These are phyloP conservation scores for Neurospora sp. DNA, from an alignment of 495 filamentous ascomycete genomes.

Conservation along the genomic window DNA sequence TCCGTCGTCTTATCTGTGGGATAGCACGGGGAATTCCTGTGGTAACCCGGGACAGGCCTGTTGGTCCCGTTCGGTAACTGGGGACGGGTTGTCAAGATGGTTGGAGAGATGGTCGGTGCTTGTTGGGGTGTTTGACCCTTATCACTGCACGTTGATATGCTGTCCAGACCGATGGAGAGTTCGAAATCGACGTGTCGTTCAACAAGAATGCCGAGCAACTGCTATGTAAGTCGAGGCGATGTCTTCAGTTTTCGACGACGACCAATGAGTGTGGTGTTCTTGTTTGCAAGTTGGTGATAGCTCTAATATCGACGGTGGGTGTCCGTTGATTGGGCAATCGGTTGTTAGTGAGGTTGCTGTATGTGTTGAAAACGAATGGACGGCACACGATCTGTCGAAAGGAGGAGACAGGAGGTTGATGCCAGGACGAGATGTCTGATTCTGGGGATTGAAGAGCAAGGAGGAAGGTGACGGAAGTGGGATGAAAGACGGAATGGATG, in stretches of 20 bases:
- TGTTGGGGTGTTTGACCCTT: background rate
- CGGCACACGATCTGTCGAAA: background rate
- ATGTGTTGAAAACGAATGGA: background rate
- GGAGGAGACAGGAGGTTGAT: background rate
- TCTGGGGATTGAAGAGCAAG: background rate
- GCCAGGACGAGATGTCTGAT: background rate
- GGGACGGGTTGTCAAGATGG: background rate
- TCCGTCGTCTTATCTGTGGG: background rate
- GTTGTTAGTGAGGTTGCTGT: background rate
- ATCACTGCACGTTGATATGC: background rate
- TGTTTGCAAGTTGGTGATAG: background rate
- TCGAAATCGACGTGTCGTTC: background rate
- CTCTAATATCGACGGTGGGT: background rate
- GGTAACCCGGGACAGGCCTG: background rate
- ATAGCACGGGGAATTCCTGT: background rate
- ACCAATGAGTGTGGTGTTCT: background rate
- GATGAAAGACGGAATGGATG: background rate
- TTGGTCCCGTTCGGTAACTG: background rate
- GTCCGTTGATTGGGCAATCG: background rate
- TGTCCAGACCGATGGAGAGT: background rate
- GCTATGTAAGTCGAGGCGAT: background rate
- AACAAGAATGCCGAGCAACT: background rate
- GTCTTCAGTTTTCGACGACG: background rate
- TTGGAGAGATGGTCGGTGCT: background rate
- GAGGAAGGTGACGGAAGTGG: background rate